Base-by-base conservation (phyloP, 306 rosid genomes). In the Cotoneaster glaucophyllus region DNA sequence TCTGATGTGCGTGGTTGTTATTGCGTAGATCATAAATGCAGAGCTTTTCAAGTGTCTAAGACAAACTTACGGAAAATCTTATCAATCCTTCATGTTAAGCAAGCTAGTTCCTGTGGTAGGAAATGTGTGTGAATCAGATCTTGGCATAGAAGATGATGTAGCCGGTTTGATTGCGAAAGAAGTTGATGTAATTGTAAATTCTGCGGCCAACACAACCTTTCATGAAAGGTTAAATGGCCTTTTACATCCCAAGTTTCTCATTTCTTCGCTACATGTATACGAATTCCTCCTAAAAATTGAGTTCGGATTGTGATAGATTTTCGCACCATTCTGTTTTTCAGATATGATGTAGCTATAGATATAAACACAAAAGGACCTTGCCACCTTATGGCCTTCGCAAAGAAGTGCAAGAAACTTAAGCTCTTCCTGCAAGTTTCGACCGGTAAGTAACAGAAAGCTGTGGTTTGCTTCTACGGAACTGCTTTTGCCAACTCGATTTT, bases 181-280 rank as follows among this genome's bases (percentile, higher is more conserved):
- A 69, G 96, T 92, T 58, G 98, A 92, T 75, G 89, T 95, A 11
- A 88, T 95, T 74, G 90, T 95, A 74, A 95, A 95, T 69, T 95
- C 97, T 74, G 97, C 98, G 13, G 98, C 98, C 48, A 92, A 89
- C 78, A 95, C 98, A 53, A 88, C 98, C 58, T 95, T 95, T 80
- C 92, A 92, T 82, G 97, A 95, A 86, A 92, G 98, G 97, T 95
- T 34, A 34, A 4, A 72, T 17, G 79, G 56, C 29, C 63, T 73
- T 32, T 31, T 37, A 25, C 74, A 14, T 24, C 29, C 11, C 11
- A 34, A 13, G 56, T 3, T 77, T 70, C 66, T 26, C 15, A 57
- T 67, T 0, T 74, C 63, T 44, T 6, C 28, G 26, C 39, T 26
- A 64, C 6, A 2, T 18, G 18, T 37, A 28, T 18, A 17, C 11